These are phyloP conservation scores for Alternaria sp. DNA, from an alignment of 2,329 filamentous ascomycete genomes.

Conservation along the genomic window DNA sequence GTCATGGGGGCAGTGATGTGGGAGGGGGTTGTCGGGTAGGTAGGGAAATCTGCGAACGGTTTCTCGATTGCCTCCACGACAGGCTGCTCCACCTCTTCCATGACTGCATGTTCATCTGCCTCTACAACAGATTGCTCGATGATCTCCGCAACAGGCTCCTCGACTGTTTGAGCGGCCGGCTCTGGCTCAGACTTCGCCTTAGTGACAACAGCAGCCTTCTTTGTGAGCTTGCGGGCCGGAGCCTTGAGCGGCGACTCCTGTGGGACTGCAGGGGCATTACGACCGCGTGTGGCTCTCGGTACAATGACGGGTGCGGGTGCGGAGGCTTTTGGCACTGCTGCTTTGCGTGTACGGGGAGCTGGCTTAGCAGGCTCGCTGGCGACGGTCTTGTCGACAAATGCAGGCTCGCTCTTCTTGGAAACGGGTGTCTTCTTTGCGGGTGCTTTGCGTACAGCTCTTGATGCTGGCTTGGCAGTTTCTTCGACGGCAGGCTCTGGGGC, in stretches of 20 bases:
- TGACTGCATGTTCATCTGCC: not conserved
- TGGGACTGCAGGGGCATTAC: constrained; percentile 20
- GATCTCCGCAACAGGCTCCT: constrained; percentile 6
- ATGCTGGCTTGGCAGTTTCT: constrained; percentile 21
- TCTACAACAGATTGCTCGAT: not conserved
- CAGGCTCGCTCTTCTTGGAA: constrained; percentile 13
- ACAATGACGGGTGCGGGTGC: constrained; percentile 17
- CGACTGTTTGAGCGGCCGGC: constrained; percentile 4
- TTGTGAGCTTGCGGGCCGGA: constrained; percentile 34
- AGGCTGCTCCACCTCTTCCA: not conserved
- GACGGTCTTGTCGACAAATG: constrained; percentile 12
- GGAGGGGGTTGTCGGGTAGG: constrained; percentile 17
- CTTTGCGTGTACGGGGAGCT: constrained; percentile 27
- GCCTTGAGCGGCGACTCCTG: constrained; percentile 36
- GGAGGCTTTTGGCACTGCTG: constrained; percentile 16
- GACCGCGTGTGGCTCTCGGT: constrained; percentile 28
- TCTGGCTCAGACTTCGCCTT: constrained; percentile 18
- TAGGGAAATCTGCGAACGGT: constrained; percentile 27
- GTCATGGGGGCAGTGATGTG: constrained; percentile 24
- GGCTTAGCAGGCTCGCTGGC: constrained; percentile 23
- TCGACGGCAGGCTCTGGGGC: constrained; percentile 15
- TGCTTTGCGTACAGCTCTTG: constrained; percentile 25
- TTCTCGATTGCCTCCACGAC: constrained; percentile 15
- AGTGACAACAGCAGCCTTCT: constrained; percentile 21
- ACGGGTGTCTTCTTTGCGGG: constrained; percentile 22